Base-by-base conservation (phyloP, 306 rosid genomes). In the Quercus engelmannii region DNA sequence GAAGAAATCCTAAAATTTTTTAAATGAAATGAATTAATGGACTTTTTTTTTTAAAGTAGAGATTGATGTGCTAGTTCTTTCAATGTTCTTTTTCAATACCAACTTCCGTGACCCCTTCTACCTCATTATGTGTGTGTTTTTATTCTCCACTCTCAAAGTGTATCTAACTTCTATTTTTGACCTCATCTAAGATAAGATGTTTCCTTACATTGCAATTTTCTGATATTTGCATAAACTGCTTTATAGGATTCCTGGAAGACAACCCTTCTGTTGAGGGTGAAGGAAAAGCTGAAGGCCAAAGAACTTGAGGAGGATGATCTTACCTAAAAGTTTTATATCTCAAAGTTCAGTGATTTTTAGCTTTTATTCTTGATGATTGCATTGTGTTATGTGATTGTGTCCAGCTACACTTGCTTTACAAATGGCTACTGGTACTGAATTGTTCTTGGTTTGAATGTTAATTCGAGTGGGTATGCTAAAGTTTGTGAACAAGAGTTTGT, bases 261-360 rank as follows among this genome's bases (percentile, higher is more conserved):
- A 23, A 96, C 96, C 26, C 90, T 96, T 71, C 96, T 96, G 75
- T 82, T 96, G 87, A 90, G 97, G 90, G 99, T 93, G 88, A 96
- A 96, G 88, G 99, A 93, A 76, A 96, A 93, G 85, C 85, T 93
- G 85, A 96, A 96, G 79, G 95, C 99, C 79, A 96, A 90, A 86
- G 99, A 95, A 81, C 89, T 91, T 11, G 99, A 95, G 92, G 99
- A 96, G 73, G 99, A 95, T 63, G 98, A 95, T 79, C 98, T 95
- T 52, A 95, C 99, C 52, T 95, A 58, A 91, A 62, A 77, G 38
- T 25, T 43, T 68, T 64, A 67, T 72, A 12, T 73, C 67, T 11
- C 38, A 38, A 3, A 70, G 55, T 51, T 59, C 33, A 38, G 76
- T 77, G 35, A 65, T 75, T 85, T 46, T 85, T 46, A 41, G 74